Evolutionary conservation across 169 alveolate genomes (phyloP), one percentile per base, ranked within the genome.

Genomic region (Sarcocystis neurona): DNA sequence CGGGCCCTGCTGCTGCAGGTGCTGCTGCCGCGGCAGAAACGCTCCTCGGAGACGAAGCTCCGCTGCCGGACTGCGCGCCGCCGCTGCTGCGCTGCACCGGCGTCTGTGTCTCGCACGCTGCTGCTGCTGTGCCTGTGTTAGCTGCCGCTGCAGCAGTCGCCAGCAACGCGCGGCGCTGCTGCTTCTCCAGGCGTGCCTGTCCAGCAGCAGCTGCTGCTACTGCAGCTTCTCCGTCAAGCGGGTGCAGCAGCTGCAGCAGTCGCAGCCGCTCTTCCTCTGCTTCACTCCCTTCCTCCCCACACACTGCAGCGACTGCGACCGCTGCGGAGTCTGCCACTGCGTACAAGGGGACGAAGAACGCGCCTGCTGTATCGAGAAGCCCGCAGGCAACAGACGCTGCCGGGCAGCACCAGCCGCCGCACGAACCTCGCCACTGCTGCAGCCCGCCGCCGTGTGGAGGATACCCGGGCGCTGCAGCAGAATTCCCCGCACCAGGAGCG

Each of bases 101-200:
- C 23, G 66, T 53, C n/a, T n/a, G n/a, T n/a, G n/a, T n/a, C n/a
- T n/a, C n/a, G n/a, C n/a, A n/a, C n/a, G n/a, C n/a, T n/a, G n/a
- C n/a, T 53, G 66, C 66, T 53, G 30, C 66, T 53, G 66, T 53
- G 58, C 56, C 82, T 3, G 20, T 56, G 43, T 4, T 41, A 37
- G 27, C 75, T 12, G 34, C 48, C 4, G 34, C 53, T 6, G 82
- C 27, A 15, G 82, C 10, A 39, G 43, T 41, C n/a, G n/a, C n/a
- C n/a, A n/a, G n/a, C n/a, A n/a, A n/a, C n/a, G n/a, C n/a, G 56
- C 82, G 82, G 0, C 58, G 82, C 30, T 72, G 82, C 56, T 47
- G 41, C 32, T 63, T 63, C n/a, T n/a, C n/a, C n/a, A n/a, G n/a
- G n/a, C n/a, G n/a, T n/a, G n/a, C n/a, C n/a, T n/a, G n/a, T 0